phyloP scores from a whole-genome alignment of 768 basidiomycete species.

The Panellus pusillus region DNA sequence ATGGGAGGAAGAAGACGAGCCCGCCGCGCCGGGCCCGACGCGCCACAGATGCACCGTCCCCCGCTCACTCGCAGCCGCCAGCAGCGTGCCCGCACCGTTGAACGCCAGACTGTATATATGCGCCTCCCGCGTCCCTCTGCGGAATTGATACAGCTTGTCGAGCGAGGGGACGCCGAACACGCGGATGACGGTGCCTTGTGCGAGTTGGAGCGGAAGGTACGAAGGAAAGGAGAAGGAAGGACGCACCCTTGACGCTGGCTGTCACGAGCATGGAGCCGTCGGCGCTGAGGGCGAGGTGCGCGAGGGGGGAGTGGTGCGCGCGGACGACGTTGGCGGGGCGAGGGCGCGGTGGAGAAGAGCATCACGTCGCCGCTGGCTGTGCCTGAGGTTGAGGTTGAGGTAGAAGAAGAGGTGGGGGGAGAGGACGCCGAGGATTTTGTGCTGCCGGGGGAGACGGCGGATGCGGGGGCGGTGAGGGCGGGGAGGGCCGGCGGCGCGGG shows the following conservation, averaged over 20 bases:
- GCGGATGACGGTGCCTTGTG: constrained; percentile 85
- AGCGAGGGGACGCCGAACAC: constrained; percentile 91
- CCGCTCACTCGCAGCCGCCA: constrained; percentile 89
- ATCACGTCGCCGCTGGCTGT: constrained; percentile 72
- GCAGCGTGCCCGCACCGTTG: constrained; percentile 77
- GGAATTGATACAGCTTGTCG: constrained; percentile 94
- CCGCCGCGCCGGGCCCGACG: constrained; percentile 6
- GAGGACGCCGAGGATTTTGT: constrained; percentile 25
- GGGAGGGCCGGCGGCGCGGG: constrained; percentile 92
- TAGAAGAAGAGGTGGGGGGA: constrained; percentile 36
- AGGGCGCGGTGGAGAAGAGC: constrained; percentile 93
- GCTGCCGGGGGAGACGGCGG: constrained; percentile 36
- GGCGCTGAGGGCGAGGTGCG: constrained; percentile 81
- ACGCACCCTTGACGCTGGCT: constrained; percentile 36
- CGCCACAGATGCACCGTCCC: constrained; percentile 90
- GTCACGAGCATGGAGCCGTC: constrained; percentile 91
- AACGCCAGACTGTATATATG: constrained; percentile 81
- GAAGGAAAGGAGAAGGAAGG: not conserved
- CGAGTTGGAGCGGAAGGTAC: constrained; percentile 45
- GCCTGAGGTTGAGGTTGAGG: constrained; percentile 40
- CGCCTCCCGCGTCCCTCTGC: constrained; percentile 85
- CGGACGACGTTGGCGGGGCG: constrained; percentile 95
- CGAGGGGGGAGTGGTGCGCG: constrained; percentile 94
- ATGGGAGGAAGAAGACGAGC: not conserved
- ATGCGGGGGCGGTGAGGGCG: constrained; percentile 51